Evolutionary conservation across 768 basidiomycete species (phyloP).

Genomic region (Mycena vitilis): DNA sequence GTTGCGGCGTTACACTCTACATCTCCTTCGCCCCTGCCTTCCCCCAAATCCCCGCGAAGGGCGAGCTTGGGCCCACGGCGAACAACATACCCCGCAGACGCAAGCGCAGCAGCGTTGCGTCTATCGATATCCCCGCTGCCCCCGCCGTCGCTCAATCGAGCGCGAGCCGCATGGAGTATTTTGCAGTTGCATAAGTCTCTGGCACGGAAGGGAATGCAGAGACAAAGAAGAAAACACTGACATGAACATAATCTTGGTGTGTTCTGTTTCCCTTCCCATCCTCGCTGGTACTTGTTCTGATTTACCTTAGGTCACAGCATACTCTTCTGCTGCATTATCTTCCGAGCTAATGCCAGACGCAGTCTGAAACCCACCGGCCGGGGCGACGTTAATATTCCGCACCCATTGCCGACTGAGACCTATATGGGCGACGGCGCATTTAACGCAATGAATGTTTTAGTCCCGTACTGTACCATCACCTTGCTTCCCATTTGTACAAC

Average conservation of each 20-base stretch:
- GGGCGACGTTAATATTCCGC: too few relatives aligned
- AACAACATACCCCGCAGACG: background rate
- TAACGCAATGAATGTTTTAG: background rate
- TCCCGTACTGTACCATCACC: background rate
- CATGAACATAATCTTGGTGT: background rate
- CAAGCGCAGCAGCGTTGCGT: slow-evolving; percentile 4
- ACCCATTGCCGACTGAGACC: too few relatives aligned
- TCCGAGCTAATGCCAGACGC: too few relatives aligned
- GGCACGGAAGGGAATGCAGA: too few relatives aligned
- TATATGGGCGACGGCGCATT: too few relatives aligned
- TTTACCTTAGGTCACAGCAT: too few relatives aligned
- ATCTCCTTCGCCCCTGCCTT: slow-evolving; percentile 1
- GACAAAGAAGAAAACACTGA: background rate
- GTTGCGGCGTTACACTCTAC: background rate
- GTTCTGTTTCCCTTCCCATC: background rate
- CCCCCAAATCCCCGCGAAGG: background rate
- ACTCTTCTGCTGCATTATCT: too few relatives aligned
- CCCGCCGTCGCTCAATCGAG: background rate
- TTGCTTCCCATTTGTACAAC: background rate
- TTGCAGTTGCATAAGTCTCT: background rate
- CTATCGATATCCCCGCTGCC: background rate
- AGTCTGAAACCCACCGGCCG: too few relatives aligned
- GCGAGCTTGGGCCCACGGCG: background rate
- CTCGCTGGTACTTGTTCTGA: background rate
- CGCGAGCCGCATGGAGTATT: background rate